Conservation (phyloP, 106 monocot genomes). For the Acorus gramineus region DNA sequence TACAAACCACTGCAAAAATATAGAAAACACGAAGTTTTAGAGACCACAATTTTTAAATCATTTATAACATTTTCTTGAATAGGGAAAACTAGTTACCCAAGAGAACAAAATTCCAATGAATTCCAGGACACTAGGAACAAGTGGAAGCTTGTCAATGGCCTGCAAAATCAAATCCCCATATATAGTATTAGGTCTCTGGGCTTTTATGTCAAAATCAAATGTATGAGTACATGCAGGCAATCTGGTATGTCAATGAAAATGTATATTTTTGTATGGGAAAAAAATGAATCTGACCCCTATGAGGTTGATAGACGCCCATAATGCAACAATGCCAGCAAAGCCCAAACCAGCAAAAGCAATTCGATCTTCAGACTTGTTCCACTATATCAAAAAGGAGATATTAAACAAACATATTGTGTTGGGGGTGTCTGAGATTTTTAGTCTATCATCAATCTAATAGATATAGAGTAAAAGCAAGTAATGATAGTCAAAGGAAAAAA, state of each 20-base stretch:
- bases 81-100: slow-evolving; percentile 30
- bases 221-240: no score
- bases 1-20: slow-evolving; percentile 64
- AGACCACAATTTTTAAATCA: no score
- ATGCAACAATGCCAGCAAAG: slow-evolving; percentile 61
- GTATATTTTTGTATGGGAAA: not conserved
- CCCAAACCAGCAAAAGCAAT: slow-evolving; percentile 68
- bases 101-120: slow-evolving; percentile 80
- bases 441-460: no score
- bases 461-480: not conserved
- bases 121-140: slow-evolving; percentile 49
- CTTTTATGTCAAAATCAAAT: no score
- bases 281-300: slow-evolving; percentile 29
- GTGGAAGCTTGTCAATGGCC: slow-evolving; percentile 77
- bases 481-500: not conserved
- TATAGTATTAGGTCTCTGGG: no score
- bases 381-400: slow-evolving; percentile 34
- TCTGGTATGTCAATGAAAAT: no score
- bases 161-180: slow-evolving; percentile 15
- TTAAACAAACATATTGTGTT: not conserved
- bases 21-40: not conserved
- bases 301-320: slow-evolving; percentile 72
- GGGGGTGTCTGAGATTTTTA: not conserved
- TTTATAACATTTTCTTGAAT: no score
- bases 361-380: slow-evolving; percentile 60